Evolutionary conservation across 2,329 filamentous ascomycete genomes (phyloP).

Genomic region (Atkinsonella texensis): DNA sequence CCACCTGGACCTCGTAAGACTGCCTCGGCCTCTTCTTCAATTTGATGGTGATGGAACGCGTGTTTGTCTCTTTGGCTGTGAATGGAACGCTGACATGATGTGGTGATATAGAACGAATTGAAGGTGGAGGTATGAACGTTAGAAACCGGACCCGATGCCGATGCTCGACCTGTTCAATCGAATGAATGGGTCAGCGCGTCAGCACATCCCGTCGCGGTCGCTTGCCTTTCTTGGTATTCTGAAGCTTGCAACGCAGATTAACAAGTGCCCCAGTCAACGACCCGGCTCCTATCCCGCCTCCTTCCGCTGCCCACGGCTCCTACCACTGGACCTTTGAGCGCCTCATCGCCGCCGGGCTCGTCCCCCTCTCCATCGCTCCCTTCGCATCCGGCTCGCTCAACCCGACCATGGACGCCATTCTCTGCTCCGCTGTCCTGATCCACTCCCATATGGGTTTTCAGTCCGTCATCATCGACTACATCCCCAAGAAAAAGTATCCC

Average conservation of each 20-base stretch:
- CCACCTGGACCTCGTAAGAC: slow-evolving; percentile 75
- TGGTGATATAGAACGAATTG: slow-evolving; percentile 48
- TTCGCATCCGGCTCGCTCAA: slow-evolving; percentile 89
- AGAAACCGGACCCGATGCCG: neutral
- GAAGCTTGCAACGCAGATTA: neutral
- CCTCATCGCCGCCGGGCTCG: slow-evolving; percentile 63
- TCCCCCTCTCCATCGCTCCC: slow-evolving; percentile 80
- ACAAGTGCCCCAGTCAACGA: slow-evolving; percentile 61
- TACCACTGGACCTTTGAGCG: slow-evolving; percentile 99
- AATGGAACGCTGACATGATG: slow-evolving; percentile 28
- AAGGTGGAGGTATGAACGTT: slow-evolving; percentile 54
- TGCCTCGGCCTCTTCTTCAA: neutral
- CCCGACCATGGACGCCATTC: slow-evolving; percentile 73
- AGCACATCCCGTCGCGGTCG: neutral
- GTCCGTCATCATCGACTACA: slow-evolving; percentile 82
- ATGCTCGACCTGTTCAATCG: neutral
- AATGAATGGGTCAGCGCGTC: too few species aligned
- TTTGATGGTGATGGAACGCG: neutral
- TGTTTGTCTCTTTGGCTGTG: neutral
- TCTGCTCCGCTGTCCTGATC: slow-evolving; percentile 72
- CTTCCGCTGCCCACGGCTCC: slow-evolving; percentile 72
- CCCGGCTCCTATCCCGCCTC: slow-evolving; percentile 58
- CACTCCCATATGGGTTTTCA: slow-evolving; percentile 96
- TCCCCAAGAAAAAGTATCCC: slow-evolving; percentile 61
- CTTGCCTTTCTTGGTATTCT: neutral